phyloP scores from a whole-genome alignment of 176 grass and related monocot species.

The Miscanthus lutarioriparius region DNA sequence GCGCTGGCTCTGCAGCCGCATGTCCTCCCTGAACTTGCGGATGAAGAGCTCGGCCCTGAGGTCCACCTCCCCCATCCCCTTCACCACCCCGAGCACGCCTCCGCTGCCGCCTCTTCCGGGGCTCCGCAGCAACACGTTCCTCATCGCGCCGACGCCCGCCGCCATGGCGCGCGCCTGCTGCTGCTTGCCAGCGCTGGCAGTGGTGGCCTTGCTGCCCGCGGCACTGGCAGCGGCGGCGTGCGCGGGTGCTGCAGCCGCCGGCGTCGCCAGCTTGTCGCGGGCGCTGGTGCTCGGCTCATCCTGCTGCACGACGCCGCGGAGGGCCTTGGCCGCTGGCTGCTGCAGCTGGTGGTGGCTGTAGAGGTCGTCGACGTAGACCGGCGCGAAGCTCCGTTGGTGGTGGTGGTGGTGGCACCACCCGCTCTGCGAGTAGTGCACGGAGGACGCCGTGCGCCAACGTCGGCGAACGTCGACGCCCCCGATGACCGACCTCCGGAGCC shows the following conservation, averaged over 20 bases:
- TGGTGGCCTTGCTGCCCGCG: not conserved
- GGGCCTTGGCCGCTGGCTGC: not conserved
- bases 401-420: not conserved
- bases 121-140: slow-evolving; percentile 34
- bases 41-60: slow-evolving; percentile 75
- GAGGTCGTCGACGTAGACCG: slow-evolving; percentile 67
- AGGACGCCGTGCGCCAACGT: not conserved
- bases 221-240: not conserved
- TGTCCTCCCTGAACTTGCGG: slow-evolving; percentile 81
- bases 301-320: not conserved
- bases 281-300: not conserved
- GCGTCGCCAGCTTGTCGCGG: not conserved
- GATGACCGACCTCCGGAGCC: not conserved
- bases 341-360: slow-evolving; percentile 32
- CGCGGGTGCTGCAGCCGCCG: not conserved
- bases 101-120: slow-evolving; percentile 12
- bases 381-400: slow-evolving; percentile 29
- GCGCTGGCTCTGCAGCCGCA: slow-evolving; percentile 70
- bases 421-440: not conserved
- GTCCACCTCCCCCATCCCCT: slow-evolving; percentile 68
- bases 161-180: not conserved
- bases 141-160: not conserved
- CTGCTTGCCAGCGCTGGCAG: not conserved
- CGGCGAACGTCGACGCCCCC: not conserved
- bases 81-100: slow-evolving; percentile 18